Conservation (phyloP, 2,329 filamentous ascomycete genomes). For the Herpotrichia juniperi region DNA sequence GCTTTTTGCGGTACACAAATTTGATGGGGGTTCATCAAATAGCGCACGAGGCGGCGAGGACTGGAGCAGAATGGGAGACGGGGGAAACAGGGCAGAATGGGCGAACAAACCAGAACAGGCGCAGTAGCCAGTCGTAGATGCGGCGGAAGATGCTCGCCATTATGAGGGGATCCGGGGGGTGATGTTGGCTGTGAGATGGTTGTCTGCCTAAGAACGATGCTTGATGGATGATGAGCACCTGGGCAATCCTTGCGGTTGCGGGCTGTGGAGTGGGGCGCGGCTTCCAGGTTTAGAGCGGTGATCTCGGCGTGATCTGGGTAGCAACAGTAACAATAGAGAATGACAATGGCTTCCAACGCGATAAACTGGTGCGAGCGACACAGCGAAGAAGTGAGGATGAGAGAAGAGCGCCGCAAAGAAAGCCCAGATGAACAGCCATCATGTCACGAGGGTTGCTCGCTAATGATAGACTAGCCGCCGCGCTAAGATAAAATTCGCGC, state of each 20-base stretch:
- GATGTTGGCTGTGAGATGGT: constrained; percentile 40
- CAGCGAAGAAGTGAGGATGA: constrained; percentile 15
- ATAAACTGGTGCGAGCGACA: constrained; percentile 21
- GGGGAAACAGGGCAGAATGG: constrained; percentile 13
- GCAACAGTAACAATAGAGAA: constrained; percentile 29
- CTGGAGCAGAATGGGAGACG: neutral
- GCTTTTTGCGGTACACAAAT: constrained; percentile 20
- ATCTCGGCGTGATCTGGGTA: constrained; percentile 29
- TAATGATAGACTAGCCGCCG: too few species aligned
- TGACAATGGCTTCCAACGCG: constrained; percentile 22
- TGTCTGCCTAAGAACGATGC: constrained; percentile 27
- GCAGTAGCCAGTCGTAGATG: constrained; percentile 97
- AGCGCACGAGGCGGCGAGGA: constrained; percentile 33
- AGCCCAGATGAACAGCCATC: constrained; percentile 23
- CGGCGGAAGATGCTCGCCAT: constrained; percentile 94
- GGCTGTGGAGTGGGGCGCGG: constrained; percentile 27
- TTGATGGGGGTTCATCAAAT: constrained; percentile 27
- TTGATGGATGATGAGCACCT: constrained; percentile 17
- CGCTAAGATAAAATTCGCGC: too few species aligned
- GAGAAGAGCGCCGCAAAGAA: constrained; percentile 38
- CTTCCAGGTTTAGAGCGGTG: constrained; percentile 32
- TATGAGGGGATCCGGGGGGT: constrained; percentile 13
- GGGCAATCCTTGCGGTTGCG: constrained; percentile 23
- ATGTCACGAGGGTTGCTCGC: too few species aligned
- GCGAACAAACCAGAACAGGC: constrained; percentile 87